A percentile compares a stretch with the other conserved stretches of the same genome.
These are phyloP conservation scores for Periconia macrospinosa DNA, from an alignment of 2,329 filamentous ascomycete species.

Conservation along the genomic window DNA sequence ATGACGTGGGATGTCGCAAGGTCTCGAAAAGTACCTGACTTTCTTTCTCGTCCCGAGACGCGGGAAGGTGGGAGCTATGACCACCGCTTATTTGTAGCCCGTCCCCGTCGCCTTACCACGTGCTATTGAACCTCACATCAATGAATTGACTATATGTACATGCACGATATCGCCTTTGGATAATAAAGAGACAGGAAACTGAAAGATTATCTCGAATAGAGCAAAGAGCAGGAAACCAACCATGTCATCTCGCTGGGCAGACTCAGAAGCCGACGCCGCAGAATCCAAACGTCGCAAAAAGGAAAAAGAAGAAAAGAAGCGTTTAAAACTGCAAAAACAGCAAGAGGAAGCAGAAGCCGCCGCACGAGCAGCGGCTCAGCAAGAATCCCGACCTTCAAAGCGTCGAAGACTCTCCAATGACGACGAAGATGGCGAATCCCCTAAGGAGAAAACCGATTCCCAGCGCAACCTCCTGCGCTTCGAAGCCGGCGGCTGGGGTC, in stretches of 20 bases:
- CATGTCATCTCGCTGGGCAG: slow-evolving; percentile 81
- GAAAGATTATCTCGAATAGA: not conserved
- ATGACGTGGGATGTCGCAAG: slow-evolving; percentile 21
- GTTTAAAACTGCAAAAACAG: slow-evolving; percentile 79
- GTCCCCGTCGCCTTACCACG: slow-evolving; percentile 10
- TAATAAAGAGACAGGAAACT: not conserved
- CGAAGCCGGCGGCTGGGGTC: slow-evolving; percentile 67
- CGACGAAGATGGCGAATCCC: slow-evolving; percentile 16
- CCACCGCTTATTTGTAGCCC: slow-evolving; percentile 18
- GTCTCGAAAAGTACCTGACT: slow-evolving; percentile 24
- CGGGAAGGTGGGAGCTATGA: slow-evolving; percentile 32
- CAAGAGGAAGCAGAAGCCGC: slow-evolving; percentile 62
- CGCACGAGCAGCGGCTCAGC: slow-evolving; percentile 22
- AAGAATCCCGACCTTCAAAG: slow-evolving; percentile 55
- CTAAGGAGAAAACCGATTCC: slow-evolving; percentile 19
- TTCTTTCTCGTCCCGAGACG: slow-evolving; percentile 23
- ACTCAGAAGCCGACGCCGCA: slow-evolving; percentile 78
- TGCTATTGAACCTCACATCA: slow-evolving; percentile 7
- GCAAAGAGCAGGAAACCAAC: slow-evolving; percentile 37
- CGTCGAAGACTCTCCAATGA: slow-evolving; percentile 63
- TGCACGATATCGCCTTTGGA: no score
- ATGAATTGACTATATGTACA: no score
- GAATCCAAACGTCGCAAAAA: slow-evolving; percentile 71
- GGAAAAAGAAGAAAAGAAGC: slow-evolving; percentile 89
- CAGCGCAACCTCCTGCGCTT: slow-evolving; percentile 70